Evolutionary conservation across 345 rosid genomes (phyloP), one percentile per base, ranked within the genome.

Genomic region (Xanthoceras sorbifolium): DNA sequence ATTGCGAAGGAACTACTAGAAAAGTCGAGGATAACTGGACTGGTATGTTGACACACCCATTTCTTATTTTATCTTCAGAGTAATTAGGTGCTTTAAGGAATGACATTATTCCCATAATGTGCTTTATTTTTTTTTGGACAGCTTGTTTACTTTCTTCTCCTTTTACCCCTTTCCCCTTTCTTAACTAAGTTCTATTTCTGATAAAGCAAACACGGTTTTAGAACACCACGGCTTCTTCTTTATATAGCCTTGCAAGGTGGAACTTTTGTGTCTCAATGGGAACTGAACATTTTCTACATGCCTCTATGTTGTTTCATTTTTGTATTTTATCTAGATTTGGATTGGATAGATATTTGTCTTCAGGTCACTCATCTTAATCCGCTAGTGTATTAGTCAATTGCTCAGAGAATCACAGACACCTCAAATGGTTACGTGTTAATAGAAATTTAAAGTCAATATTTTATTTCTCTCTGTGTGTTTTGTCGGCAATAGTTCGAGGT

Each of bases 21-120:
- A 74, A 82, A 85, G 63, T 93, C 96, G 5, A 93, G 96, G 85
- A 90, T 95, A 80, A 93, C 98, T 75, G 99, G 99, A 87, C 80
- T 90, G 99, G 99, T 95, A 92, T 62, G 50, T 48, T 59, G 22
- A 11, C 29, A 46, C 73, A 72, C 76, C 28, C 9, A 7, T 74
- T 74, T 48, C 64, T 15, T 79, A 48, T 11, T n/a, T 18, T 46
- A 34, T 1, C 34, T 23, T 59, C 44, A 36, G 61, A 60, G 12
- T 28, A 22, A 48, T 65, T 68, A 46, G 50, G 11, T 46, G 5
- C 54, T 15, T 48, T 48, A 14, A 48, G 54, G 2, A n/a, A n/a
- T n/a, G n/a, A n/a, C n/a, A n/a, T n/a, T n/a, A n/a, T n/a, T n/a
- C n/a, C n/a, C n/a, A n/a, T n/a, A n/a, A n/a, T 46, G 50, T 46